Conservation (phyloP, 2,329 filamentous ascomycete species). For the Fusarium metavorans region DNA sequence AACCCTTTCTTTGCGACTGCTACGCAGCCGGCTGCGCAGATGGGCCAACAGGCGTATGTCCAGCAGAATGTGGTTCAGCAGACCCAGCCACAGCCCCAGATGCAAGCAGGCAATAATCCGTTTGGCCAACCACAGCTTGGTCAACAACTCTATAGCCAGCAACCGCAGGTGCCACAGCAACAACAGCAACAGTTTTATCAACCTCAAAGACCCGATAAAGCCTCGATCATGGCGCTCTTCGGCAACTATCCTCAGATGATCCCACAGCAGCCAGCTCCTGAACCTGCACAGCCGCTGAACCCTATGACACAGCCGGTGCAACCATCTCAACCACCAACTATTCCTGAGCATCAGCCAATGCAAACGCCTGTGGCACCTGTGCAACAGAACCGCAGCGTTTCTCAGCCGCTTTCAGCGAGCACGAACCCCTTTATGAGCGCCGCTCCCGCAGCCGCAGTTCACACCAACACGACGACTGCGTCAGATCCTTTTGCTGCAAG, state of each 20-base stretch:
- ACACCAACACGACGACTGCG: constrained; percentile 38
- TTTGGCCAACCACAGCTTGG: constrained; percentile 19
- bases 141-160: constrained; percentile 40
- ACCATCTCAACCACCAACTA: constrained; percentile 42
- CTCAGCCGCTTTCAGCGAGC: constrained; percentile 54
- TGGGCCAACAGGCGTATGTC: constrained; percentile 44
- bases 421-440: constrained; percentile 69
- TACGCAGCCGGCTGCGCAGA: constrained; percentile 44
- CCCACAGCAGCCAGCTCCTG: constrained; percentile 53
- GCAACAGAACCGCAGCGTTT: constrained; percentile 45
- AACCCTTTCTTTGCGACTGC: constrained; percentile 55
- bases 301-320: constrained; percentile 23
- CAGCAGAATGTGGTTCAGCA: constrained; percentile 39
- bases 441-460: constrained; percentile 37
- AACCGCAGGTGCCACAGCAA: constrained; percentile 41
- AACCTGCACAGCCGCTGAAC: constrained; percentile 40
- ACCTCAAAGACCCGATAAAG: constrained; percentile 72
- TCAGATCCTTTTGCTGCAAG: constrained; percentile 58
- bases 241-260: constrained; percentile 69
- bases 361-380: constrained; percentile 41
- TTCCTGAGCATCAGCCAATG: constrained; percentile 45
- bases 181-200: constrained; percentile 53
- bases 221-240: constrained; percentile 81
- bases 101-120: constrained; percentile 29
- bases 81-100: constrained; percentile 31